These are phyloP conservation scores for Eutypella sp. DNA, from an alignment of 2,329 filamentous ascomycete species.

Conservation along the genomic window DNA sequence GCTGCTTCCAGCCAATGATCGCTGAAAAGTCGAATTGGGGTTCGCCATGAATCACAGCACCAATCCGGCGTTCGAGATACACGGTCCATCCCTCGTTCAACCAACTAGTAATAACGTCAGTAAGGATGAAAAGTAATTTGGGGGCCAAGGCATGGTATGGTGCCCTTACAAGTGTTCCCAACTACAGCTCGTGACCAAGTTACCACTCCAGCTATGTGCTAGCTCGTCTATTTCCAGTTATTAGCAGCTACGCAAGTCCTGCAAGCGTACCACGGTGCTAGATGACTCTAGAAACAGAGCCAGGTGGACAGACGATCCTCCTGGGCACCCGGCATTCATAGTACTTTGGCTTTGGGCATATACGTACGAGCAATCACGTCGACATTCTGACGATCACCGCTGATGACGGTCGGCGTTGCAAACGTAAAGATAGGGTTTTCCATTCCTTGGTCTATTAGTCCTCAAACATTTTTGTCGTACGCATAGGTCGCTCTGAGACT, in stretches of 20 bases:
- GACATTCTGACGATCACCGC: slow-evolving; percentile 83
- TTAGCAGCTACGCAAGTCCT: background rate
- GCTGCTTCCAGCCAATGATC: slow-evolving; percentile 91
- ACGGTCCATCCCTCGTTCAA: slow-evolving; percentile 84
- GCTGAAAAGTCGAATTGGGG: slow-evolving; percentile 87
- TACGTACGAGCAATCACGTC: slow-evolving; percentile 76
- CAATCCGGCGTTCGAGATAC: slow-evolving; percentile 85
- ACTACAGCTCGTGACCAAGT: slow-evolving; percentile 71
- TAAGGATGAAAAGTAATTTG: slow-evolving; percentile 1
- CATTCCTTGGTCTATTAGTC: slow-evolving; percentile 50
- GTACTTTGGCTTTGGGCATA: slow-evolving; percentile 48
- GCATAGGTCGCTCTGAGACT: slow-evolving; percentile 23
- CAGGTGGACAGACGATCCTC: background rate
- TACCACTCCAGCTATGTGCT: slow-evolving; percentile 79
- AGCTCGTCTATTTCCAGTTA: slow-evolving; percentile 36
- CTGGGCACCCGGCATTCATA: slow-evolving; percentile 8
- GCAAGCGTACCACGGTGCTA: background rate
- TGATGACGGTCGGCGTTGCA: slow-evolving; percentile 90
- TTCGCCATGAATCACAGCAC: slow-evolving; percentile 73
- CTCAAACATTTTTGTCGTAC: background rate
- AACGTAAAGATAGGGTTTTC: slow-evolving; percentile 95
- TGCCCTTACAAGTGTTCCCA: slow-evolving; percentile 75
- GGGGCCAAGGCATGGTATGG: too few relatives aligned
- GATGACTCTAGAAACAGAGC: background rate
- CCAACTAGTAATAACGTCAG: slow-evolving; percentile 43